A percentile compares a stretch with the other conserved stretches of the same genome.
phyloP scores from a whole-genome alignment of 495 filamentous ascomycete species.

The Clavariopsis aquatica region DNA sequence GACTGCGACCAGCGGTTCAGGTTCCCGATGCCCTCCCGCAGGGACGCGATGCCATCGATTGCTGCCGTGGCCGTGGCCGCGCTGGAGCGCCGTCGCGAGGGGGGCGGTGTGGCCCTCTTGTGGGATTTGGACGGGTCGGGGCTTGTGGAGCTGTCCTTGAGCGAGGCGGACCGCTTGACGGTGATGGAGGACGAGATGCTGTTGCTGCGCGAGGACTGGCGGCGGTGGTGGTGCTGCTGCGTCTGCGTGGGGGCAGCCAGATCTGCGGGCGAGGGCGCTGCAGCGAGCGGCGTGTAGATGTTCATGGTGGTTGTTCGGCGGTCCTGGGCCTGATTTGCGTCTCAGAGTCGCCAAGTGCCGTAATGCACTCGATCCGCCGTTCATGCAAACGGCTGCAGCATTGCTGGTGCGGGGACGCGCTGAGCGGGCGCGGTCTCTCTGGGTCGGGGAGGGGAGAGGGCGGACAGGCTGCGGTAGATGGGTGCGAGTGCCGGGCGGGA shows the following conservation, averaged over 20 bases:
- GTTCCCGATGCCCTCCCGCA: constrained; percentile 67
- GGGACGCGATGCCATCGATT: constrained; percentile 48
- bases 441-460: neutral
- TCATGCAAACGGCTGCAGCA: constrained; percentile 34
- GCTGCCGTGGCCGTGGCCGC: constrained; percentile 35
- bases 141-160: constrained; percentile 37
- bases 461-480: constrained; percentile 9
- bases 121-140: constrained; percentile 34
- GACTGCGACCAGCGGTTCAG: constrained; percentile 84
- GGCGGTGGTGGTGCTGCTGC: constrained; percentile 30
- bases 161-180: constrained; percentile 44
- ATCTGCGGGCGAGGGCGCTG: constrained; percentile 13
- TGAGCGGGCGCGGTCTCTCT: constrained; percentile 12
- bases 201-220: constrained; percentile 39
- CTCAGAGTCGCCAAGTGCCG: constrained; percentile 28
- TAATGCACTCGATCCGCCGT: constrained; percentile 29
- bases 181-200: constrained; percentile 43
- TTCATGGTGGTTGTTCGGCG: constrained; percentile 24
- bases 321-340: constrained; percentile 16
- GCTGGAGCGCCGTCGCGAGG: constrained; percentile 41
- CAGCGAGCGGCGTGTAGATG: constrained; percentile 26
- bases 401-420: constrained; percentile 30
- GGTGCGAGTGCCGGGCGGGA: neutral
- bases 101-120: constrained; percentile 36
- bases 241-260: constrained; percentile 10